Evolutionary conservation across 176 grass and related monocot genomes (phyloP).

Genomic region (Zea luxurians): DNA sequence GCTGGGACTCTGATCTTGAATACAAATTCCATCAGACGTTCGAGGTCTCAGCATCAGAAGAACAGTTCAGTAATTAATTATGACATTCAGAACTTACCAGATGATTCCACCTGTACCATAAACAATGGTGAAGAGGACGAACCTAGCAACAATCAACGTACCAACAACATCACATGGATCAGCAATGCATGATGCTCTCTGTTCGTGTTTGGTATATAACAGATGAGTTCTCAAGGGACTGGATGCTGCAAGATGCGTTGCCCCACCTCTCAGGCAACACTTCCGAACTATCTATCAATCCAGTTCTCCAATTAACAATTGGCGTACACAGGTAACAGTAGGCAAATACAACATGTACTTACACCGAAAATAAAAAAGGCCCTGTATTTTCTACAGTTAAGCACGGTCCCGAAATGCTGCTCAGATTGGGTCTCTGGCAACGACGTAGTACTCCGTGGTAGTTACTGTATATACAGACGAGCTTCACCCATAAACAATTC

Average conservation of each 20-base stretch:
- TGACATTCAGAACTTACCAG: not conserved
- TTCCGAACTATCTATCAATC: not conserved
- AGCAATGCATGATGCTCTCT: not conserved
- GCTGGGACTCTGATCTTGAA: not conserved
- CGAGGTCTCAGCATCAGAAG: not conserved
- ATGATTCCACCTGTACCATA: not conserved
- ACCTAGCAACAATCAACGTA: not conserved
- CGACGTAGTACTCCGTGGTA: not conserved
- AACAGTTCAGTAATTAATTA: not conserved
- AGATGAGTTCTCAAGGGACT: not conserved
- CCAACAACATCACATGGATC: not conserved
- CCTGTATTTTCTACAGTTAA: constrained; percentile 21
- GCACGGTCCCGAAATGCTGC: not conserved
- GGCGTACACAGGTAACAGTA: constrained; percentile 4
- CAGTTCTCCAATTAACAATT: not conserved
- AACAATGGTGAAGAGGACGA: not conserved
- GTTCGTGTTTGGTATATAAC: not conserved
- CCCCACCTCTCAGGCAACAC: not conserved
- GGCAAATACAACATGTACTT: constrained; percentile 16
- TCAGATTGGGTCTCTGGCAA: not conserved
- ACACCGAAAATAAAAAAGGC: not conserved
- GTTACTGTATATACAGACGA: not conserved
- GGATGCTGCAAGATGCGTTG: not conserved
- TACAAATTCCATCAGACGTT: not conserved
- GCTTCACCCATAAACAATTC: not conserved